A percentile compares a stretch with the other conserved stretches of the same genome.
Evolutionary conservation across 2,329 filamentous ascomycete species (phyloP).

Genomic region (Tolypocladium sp.): DNA sequence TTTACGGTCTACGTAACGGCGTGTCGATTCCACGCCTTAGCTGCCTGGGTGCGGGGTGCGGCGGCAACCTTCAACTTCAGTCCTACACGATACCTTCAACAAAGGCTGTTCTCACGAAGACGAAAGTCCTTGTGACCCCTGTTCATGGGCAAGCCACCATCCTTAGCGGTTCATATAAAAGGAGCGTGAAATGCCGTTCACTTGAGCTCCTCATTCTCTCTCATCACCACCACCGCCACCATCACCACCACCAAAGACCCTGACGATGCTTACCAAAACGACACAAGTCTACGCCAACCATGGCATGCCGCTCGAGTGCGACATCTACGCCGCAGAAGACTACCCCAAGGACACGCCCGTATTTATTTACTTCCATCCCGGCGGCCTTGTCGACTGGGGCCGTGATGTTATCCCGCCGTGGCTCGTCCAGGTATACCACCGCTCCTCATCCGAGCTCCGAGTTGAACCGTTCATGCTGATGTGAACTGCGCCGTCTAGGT

Average conservation of each 20-base stretch:
- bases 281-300: slow-evolving; percentile 20
- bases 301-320: slow-evolving; percentile 22
- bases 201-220: neutral
- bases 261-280: slow-evolving; percentile 14
- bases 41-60: neutral
- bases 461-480: neutral
- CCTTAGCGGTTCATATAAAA: neutral
- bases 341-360: slow-evolving; percentile 15
- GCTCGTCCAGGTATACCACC: slow-evolving; percentile 19
- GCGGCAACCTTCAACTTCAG: neutral
- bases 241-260: neutral
- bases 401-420: slow-evolving; percentile 22
- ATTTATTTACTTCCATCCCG: slow-evolving; percentile 27
- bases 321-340: slow-evolving; percentile 19
- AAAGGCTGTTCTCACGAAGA: neutral
- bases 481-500: slow-evolving; percentile 6
- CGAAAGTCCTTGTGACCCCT: neutral
- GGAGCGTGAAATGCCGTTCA: neutral
- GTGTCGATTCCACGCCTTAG: neutral
- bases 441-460: neutral
- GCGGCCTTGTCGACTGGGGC: slow-evolving; percentile 22
- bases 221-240: neutral
- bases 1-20: no score
- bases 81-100: neutral
- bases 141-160: neutral